Base-by-base conservation (phyloP, 2,329 filamentous ascomycete species). In the Fusarium tricinctum region DNA sequence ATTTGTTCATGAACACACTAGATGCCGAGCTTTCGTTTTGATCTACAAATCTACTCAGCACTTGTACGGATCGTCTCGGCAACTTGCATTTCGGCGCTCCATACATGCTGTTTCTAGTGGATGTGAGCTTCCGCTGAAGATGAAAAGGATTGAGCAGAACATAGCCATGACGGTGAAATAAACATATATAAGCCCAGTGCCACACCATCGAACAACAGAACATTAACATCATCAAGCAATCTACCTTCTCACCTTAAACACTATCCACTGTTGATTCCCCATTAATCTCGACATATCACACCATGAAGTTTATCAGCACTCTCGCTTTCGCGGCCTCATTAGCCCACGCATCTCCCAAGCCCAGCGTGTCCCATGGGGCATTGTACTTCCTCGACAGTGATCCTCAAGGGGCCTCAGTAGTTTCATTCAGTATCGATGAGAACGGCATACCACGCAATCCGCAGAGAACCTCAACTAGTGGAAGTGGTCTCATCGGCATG, bases 341-440 rank as follows among this genome's bases (percentile, higher is more conserved):
- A 3, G 17, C 13, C 1, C 19, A 20, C 3, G 58, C 58, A 1
- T 5, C 19, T 2, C 46, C 58, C 2, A 53, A 15, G n/a, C 20
- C 40, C 20, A n/a, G 8, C 5, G n/a, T 13, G 3, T 20, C 26
- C 0, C n/a, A 10, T 6, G 15, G 17, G 8, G 58, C 46, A 3
- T 5, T 62, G 2, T 62, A 62, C 22, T 62, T 62, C 3, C 46
- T 62, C 3, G 58, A 62, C 19, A 62, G 58, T 6, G 33, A 62
- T n/a, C 58, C 58, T 8, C 8, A 61, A 2, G 58, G 56, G 2
- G 58, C 58, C 12, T 54, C 33, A 5, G 56, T 62, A 6, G 58
- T 62, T 13, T 61, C 58, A 3, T 23, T 62, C 28, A 39, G 19
- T 2, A 61, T 62, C 5, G 9, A 6, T 4, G 12, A 23, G 6